Evolutionary conservation across 306 rosid genomes (phyloP).

Genomic region (Herpetospermum pedunculosum): DNA sequence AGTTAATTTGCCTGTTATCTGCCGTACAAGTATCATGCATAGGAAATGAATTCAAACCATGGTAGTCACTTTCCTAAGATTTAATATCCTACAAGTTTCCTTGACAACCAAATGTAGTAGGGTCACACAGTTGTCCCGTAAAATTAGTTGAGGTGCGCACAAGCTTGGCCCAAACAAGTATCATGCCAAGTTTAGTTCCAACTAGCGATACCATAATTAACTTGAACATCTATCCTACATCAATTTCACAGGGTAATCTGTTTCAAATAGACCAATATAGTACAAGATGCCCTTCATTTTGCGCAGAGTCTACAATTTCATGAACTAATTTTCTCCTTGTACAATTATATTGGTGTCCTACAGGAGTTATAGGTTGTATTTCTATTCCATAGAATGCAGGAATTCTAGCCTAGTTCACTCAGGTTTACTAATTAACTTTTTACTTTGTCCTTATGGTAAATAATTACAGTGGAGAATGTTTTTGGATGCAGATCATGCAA

Average conservation of each 20-base stretch:
- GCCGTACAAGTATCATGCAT: neutral
- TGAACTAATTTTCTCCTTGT: neutral
- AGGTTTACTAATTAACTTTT: neutral
- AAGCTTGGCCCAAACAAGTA: too few relatives aligned
- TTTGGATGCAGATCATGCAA: constrained; percentile 76
- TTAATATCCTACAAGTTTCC: too few relatives aligned
- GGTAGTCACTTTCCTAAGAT: too few relatives aligned
- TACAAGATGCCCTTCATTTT: neutral
- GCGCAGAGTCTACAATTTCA: neutral
- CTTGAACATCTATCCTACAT: neutral
- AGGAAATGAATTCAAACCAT: too few relatives aligned
- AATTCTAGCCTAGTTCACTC: neutral
- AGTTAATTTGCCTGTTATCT: neutral
- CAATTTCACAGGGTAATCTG: neutral
- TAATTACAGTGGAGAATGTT: constrained; percentile 8
- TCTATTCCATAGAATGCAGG: neutral
- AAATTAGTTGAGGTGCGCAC: too few relatives aligned
- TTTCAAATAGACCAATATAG: neutral
- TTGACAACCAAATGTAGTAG: too few relatives aligned
- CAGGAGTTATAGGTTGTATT: neutral
- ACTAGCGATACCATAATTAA: neutral
- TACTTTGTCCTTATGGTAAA: neutral
- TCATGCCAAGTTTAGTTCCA: neutral
- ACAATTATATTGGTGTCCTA: neutral
- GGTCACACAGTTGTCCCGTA: too few relatives aligned